phyloP scores from a whole-genome alignment of 768 basidiomycete species.

The Holtermanniella nyarrowii region DNA sequence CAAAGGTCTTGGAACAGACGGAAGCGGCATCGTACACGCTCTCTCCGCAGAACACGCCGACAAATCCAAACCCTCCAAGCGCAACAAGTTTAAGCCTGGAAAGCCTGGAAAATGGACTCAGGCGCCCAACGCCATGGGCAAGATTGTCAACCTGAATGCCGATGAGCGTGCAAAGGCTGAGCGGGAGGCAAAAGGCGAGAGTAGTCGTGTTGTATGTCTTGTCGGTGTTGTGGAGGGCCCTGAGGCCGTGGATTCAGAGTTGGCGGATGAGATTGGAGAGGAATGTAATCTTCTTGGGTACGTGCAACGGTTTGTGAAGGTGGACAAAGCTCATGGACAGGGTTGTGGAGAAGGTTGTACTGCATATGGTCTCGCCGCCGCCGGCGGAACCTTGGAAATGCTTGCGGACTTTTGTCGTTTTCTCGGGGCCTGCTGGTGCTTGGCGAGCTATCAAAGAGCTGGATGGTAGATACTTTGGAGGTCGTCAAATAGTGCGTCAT shows the following conservation, averaged over 20 bases:
- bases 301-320: slow-evolving; percentile 6
- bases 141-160: slow-evolving; percentile 82
- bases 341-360: slow-evolving; percentile 77
- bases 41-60: slow-evolving; percentile 56
- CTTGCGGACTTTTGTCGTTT: slow-evolving; percentile 82
- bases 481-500: slow-evolving; percentile 51
- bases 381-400: slow-evolving; percentile 62
- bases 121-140: slow-evolving; percentile 58
- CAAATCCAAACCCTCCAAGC: slow-evolving; percentile 44
- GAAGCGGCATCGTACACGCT: slow-evolving; percentile 77
- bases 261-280: slow-evolving; percentile 69
- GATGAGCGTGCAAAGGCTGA: slow-evolving; percentile 70
- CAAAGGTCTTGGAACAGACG: slow-evolving; percentile 76
- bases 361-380: slow-evolving; percentile 64
- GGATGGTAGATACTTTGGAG: slow-evolving; percentile 87
- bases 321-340: slow-evolving; percentile 55
- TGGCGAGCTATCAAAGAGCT: slow-evolving; percentile 93
- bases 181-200: slow-evolving; percentile 69
- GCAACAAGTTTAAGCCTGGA: slow-evolving; percentile 24
- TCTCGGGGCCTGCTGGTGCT: slow-evolving; percentile 81
- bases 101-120: slow-evolving; percentile 35
- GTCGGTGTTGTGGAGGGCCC: slow-evolving; percentile 71
- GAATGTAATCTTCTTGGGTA: slow-evolving; percentile 33
- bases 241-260: slow-evolving; percentile 74
- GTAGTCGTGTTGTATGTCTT: slow-evolving; percentile 78